Conservation (phyloP, 768 basidiomycete genomes). For the Lactifluus volemus region DNA sequence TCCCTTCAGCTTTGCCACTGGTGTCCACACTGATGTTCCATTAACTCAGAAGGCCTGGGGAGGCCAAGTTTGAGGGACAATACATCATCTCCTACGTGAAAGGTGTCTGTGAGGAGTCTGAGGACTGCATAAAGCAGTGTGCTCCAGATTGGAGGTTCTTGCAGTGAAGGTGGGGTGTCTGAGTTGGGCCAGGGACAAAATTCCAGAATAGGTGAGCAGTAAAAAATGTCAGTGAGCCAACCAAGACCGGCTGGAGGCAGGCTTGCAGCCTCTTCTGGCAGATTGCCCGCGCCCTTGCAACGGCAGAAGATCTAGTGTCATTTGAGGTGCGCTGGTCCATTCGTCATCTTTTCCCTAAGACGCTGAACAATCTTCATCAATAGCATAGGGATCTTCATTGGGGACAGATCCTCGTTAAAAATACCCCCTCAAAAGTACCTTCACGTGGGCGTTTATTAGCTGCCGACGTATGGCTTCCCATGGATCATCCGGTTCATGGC, state of each 20-base stretch:
- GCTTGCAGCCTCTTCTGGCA: constrained; percentile 91
- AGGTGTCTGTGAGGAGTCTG: too few relatives aligned
- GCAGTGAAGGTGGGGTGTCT: too few relatives aligned
- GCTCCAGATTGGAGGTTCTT: too few relatives aligned
- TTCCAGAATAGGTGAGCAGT: too few relatives aligned
- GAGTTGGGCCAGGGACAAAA: too few relatives aligned
- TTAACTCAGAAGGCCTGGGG: too few relatives aligned
- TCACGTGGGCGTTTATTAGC: constrained; percentile 21
- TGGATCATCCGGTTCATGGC: constrained; percentile 63
- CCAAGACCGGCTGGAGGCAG: constrained; percentile 70
- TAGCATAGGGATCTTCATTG: constrained; percentile 99
- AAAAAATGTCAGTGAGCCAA: constrained; percentile 42
- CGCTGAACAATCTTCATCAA: background rate
- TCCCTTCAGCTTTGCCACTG: too few relatives aligned
- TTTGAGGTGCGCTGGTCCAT: constrained; percentile 65
- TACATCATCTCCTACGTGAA: too few relatives aligned
- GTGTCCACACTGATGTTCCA: too few relatives aligned
- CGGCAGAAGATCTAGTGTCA: constrained; percentile 68
- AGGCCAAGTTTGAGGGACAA: too few relatives aligned
- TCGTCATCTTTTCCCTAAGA: background rate
- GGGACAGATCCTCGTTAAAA: constrained; percentile 88
- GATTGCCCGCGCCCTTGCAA: constrained; percentile 63
- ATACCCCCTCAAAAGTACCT: constrained; percentile 27
- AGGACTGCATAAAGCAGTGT: too few relatives aligned
- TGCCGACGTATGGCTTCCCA: constrained; percentile 29